Base-by-base conservation (phyloP, 805 yeast genomes). In the Scheffersomyces lignosus region DNA sequence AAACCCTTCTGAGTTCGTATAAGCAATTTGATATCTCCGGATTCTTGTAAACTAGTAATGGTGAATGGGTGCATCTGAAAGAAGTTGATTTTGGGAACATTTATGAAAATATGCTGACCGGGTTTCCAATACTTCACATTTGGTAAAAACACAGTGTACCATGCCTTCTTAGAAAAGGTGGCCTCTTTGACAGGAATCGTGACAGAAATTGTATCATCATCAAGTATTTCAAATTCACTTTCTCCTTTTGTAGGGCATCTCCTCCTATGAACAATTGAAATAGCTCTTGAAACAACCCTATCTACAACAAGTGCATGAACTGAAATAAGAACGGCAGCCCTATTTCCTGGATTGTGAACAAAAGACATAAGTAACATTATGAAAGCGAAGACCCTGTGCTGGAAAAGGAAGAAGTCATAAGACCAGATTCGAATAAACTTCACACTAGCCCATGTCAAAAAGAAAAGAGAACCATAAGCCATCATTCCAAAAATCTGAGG, bases 401-500 rank as follows among this genome's bases (percentile, higher is more conserved):
- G 72, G 20, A 65, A 51, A 34, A 72, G 52, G 43, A 73, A 71
- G 39, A 69, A 50, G 27, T 73, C 78, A 41, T 59, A 73, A 3
- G 73, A 64, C 36, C 54, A 54, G 34, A 50, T 58, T 38, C 78
- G 44, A 7, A 73, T 48, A 23, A 62, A 48, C 35, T 54, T 57
- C 14, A 63, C 28, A 26, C 70, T 60, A 3, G 62, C 70, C 55
- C 66, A 58, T 8, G 59, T 59, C 36, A 71, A 46, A 30, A 70
- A 31, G 18, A 56, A 58, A 47, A 71, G 58, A 28, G 62, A 52
- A 4, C 56, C 60, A 41, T 61, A 67, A 2, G 77, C 68, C 30
- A 73, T 72, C 52, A 66, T 61, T 8, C 78, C 79, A 51, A 73
- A 73, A 12, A 68, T 66, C 39, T 68, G 73, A 1, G 78, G 77